Evolutionary conservation across 768 basidiomycete genomes (phyloP), one percentile per base, ranked within the genome.

Genomic region (Lyophyllum shimeji): DNA sequence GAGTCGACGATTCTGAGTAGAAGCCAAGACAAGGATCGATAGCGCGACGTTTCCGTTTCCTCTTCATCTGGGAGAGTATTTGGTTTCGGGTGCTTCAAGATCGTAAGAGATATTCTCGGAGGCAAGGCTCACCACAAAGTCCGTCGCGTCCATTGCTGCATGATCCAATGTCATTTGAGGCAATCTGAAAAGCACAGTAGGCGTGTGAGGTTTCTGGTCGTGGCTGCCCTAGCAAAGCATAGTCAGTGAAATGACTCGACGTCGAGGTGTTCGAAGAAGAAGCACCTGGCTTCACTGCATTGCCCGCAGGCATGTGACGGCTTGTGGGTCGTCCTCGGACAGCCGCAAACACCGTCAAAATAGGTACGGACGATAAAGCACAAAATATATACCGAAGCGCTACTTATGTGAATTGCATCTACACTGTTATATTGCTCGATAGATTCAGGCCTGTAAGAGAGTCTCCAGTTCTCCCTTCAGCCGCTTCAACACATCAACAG

Each of bases 401-500:
- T n/a, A n/a, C n/a, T n/a, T 46, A 8, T 29, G 1, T 29, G 39
- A 40, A 40, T 11, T 40, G n/a, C 7, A 9, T 40, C 7, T n/a
- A 40, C 8, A 18, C 3, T 15, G 9, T 29, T 27, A 46, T 46
- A 46, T 29, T 39, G 24, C 43, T 24, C 29, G 29, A 23, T 52
- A 52, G 29, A 43, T 55, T 17, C 43, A 50, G 23, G 46, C 46
- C 12, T 29, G 31, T 18, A 42, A 12, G 31, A 65, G 59, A 44
- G 64, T 67, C 23, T 74, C 74, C 29, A 90, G 65, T 60, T 87
- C 83, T 13, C 67, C 67, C 71, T 92, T 91, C 69, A 93, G 65
- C 64, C 65, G 74, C 70, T 89, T 89, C 69, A 93, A 70, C 53
- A 78, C 75, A 40, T 81, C 78, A 9, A 93, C 85, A 1, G 85